phyloP scores from a whole-genome alignment of 768 basidiomycete species.

The Boletus eberwhitei region DNA sequence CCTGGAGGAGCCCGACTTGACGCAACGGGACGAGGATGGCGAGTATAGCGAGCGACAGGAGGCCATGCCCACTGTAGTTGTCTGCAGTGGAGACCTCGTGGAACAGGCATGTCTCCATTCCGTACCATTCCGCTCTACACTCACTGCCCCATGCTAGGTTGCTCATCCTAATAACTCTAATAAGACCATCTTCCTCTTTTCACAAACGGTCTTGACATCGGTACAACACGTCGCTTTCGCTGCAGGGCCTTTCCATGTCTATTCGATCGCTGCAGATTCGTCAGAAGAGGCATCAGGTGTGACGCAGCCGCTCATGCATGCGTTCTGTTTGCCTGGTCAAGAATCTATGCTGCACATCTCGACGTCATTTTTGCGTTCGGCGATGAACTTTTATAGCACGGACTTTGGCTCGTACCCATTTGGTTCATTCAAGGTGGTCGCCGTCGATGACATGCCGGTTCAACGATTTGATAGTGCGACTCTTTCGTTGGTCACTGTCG shows the following conservation, averaged over 20 bases:
- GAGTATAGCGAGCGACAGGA: slow-evolving; percentile 51
- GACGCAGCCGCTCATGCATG: slow-evolving; percentile 76
- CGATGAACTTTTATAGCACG: slow-evolving; percentile 88
- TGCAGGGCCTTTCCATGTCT: slow-evolving; percentile 88
- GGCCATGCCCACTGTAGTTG: slow-evolving; percentile 75
- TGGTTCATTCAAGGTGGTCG: slow-evolving; percentile 89
- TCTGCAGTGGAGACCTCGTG: slow-evolving; percentile 91
- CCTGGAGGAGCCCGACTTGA: slow-evolving; percentile 52
- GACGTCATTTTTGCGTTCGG: slow-evolving; percentile 73
- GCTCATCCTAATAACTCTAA: slow-evolving; percentile 90
- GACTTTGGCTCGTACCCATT: slow-evolving; percentile 97
- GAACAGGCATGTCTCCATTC: slow-evolving; percentile 67
- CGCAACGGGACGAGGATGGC: slow-evolving; percentile 37
- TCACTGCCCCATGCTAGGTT: slow-evolving; percentile 48
- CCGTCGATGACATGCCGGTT: slow-evolving; percentile 83
- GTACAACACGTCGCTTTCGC: slow-evolving; percentile 97
- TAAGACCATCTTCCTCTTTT: slow-evolving; percentile 93
- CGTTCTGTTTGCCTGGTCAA: slow-evolving; percentile 90
- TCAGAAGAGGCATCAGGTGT: slow-evolving; percentile 60
- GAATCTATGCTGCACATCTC: slow-evolving; percentile 69
- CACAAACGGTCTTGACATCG: slow-evolving; percentile 81
- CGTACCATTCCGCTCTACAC: background rate
- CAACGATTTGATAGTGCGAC: slow-evolving; percentile 85
- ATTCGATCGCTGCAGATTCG: slow-evolving; percentile 62
- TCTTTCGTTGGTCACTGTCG: slow-evolving; percentile 71